A percentile compares a stretch with the other conserved stretches of the same genome.
These are phyloP conservation scores for Umbelopsis sp. DNA, from an alignment of 192 early-diverging fungal genomes.

Conservation along the genomic window DNA sequence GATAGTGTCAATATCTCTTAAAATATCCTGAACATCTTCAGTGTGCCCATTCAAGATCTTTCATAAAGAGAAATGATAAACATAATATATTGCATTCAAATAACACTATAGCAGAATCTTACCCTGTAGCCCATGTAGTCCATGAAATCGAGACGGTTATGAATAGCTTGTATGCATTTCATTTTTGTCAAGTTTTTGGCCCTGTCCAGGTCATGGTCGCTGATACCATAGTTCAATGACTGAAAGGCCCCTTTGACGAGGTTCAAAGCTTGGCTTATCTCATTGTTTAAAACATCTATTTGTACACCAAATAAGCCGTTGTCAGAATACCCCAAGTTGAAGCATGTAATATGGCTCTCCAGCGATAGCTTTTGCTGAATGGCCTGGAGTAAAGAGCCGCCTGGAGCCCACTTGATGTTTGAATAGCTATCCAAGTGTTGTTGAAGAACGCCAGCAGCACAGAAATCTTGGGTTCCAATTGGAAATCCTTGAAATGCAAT, in stretches of 20 bases:
- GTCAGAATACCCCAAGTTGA: conserved; percentile 1
- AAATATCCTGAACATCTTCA: background rate
- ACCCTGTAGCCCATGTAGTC: conserved; percentile 1
- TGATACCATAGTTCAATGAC: background rate
- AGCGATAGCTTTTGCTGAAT: background rate
- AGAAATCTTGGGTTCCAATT: background rate
- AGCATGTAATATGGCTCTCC: background rate
- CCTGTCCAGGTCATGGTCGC: background rate
- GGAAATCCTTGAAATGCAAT: background rate
- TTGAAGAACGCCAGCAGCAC: background rate
- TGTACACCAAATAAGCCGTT: background rate
- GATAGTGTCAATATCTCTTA: background rate
- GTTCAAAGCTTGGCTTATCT: background rate
- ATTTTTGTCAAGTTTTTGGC: background rate
- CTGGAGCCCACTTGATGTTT: background rate
- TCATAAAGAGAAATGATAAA: background rate
- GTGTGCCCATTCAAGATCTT: background rate
- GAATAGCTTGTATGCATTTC: background rate
- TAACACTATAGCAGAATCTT: background rate
- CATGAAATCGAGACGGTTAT: conserved; percentile 9
- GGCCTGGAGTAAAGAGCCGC: background rate
- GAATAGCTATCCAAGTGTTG: background rate
- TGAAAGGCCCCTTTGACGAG: background rate
- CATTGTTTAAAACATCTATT: background rate
- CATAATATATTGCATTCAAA: too few species aligned